Evolutionary conservation across 2,329 filamentous ascomycete species (phyloP), one percentile per base, ranked within the genome.

Genomic region (Hypoxylon sp.): DNA sequence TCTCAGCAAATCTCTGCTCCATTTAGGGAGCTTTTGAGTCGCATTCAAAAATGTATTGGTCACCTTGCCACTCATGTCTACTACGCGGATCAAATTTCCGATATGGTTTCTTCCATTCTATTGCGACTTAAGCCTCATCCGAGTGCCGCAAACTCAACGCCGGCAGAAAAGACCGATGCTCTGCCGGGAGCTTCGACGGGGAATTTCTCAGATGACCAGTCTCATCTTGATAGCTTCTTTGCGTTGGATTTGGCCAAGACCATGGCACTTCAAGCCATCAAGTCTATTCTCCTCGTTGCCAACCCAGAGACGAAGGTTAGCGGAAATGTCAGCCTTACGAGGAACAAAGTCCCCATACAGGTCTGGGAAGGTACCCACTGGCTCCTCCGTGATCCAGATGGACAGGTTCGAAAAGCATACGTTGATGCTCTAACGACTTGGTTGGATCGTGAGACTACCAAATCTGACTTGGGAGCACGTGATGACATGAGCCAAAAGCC

Each of bases 321-420:
- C 70, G 85, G 85, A 69, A 88, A 84, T 75, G 84, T 83, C 53
- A 87, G 87, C 28, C 85, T 96, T 53, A 87, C 89, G 4, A 87
- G 93, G 67, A 92, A 91, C 75, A 87, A 84, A 40, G 92, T 96
- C 0, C 89, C 92, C 0, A 84, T 97, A 7, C 87, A 91, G 57
- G 91, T 94, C 0, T 99, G 96, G 96, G 94, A 98, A 78, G 93
- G 93, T n/a, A 97, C 94, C 0, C 93, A 97, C 66, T 97, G 93
- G 92, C 86, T 98, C 45, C 81, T 98, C 18, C 89, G 91, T 36
- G 95, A 97, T 73, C 84, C 88, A 0, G 90, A 94, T 72, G 88
- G 88, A 30, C 84, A 88, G 30, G 93, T 98, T 32, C 88, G 94
- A 56, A 90, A 90, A 75, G 92, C 93, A 0, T 99, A 98, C 71